These are phyloP conservation scores for Boletus edulis DNA, from an alignment of 768 basidiomycete species.

Conservation along the genomic window DNA sequence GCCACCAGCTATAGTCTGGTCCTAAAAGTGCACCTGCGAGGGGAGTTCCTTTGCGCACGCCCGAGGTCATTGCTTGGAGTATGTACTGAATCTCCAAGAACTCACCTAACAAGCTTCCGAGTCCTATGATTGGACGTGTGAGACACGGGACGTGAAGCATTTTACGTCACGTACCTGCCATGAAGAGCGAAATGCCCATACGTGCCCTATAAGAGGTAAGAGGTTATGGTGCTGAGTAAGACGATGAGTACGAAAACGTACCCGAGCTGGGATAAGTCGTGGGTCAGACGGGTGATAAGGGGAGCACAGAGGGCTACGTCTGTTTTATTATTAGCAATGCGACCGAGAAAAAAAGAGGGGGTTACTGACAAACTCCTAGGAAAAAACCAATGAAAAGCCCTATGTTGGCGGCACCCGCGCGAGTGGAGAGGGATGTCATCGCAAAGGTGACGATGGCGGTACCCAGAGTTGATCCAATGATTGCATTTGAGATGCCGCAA, in stretches of 20 bases:
- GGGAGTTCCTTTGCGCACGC: slow-evolving; percentile 43
- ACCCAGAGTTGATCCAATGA: slow-evolving; percentile 35
- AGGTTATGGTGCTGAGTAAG: not conserved
- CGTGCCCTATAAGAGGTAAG: slow-evolving; percentile 27
- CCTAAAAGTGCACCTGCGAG: slow-evolving; percentile 56
- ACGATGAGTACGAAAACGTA: slow-evolving; percentile 8
- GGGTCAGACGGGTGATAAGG: slow-evolving; percentile 41
- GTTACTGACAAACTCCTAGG: slow-evolving; percentile 41
- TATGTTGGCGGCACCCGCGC: slow-evolving; percentile 37
- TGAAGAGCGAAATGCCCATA: slow-evolving; percentile 48
- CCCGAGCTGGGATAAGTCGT: slow-evolving; percentile 49
- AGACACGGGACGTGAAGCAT: not conserved
- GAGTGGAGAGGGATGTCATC: slow-evolving; percentile 38
- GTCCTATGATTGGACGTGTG: slow-evolving; percentile 13
- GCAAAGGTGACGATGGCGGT: slow-evolving; percentile 42
- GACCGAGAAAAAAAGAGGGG: not conserved
- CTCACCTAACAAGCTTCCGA: slow-evolving; percentile 24
- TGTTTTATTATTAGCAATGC: slow-evolving; percentile 5
- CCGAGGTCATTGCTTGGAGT: slow-evolving; percentile 18
- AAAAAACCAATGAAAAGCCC: slow-evolving; percentile 48
- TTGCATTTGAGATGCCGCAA: slow-evolving; percentile 44
- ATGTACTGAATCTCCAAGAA: not conserved
- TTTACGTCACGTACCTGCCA: slow-evolving; percentile 35
- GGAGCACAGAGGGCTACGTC: slow-evolving; percentile 43
- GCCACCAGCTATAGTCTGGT: slow-evolving; percentile 52